Evolutionary conservation across 805 yeast genomes (phyloP).

Genomic region (Candida ovalis): DNA sequence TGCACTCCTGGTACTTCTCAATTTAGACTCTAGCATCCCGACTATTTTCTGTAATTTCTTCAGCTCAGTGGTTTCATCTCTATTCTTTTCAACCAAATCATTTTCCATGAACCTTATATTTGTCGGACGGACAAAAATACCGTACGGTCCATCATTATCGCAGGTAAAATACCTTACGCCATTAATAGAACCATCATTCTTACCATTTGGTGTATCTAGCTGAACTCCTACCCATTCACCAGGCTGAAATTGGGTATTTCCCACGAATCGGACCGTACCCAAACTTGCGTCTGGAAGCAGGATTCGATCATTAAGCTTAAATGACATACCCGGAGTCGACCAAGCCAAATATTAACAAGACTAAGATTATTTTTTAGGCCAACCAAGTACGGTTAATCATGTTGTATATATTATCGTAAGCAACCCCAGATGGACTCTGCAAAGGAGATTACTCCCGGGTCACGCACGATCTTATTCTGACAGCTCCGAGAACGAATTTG

Average conservation of each 20-base stretch:
- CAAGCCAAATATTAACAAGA: too few species aligned
- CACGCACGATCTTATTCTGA: background rate
- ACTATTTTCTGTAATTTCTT: conserved; percentile 31
- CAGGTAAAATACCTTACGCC: conserved; percentile 43
- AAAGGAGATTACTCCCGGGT: background rate
- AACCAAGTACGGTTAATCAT: background rate
- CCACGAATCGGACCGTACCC: conserved; percentile 49
- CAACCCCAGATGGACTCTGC: background rate
- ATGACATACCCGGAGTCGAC: background rate
- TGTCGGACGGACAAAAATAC: conserved; percentile 47
- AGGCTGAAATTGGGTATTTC: conserved; percentile 53
- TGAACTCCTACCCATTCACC: conserved; percentile 58
- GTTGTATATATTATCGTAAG: too few species aligned
- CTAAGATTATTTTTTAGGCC: too few species aligned
- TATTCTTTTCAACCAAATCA: background rate
- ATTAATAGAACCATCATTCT: conserved; percentile 46
- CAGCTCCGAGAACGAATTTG: background rate
- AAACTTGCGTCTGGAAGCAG: conserved; percentile 32
- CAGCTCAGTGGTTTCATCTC: background rate
- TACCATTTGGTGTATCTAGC: conserved; percentile 37
- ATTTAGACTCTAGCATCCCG: conserved; percentile 42
- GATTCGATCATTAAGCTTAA: conserved; percentile 28
- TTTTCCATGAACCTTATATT: conserved; percentile 16
- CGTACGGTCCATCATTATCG: conserved; percentile 32
- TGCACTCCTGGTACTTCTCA: conserved; percentile 32